Conservation (phyloP, 2,329 filamentous ascomycete species). For the Verticillium zaregamsianum region DNA sequence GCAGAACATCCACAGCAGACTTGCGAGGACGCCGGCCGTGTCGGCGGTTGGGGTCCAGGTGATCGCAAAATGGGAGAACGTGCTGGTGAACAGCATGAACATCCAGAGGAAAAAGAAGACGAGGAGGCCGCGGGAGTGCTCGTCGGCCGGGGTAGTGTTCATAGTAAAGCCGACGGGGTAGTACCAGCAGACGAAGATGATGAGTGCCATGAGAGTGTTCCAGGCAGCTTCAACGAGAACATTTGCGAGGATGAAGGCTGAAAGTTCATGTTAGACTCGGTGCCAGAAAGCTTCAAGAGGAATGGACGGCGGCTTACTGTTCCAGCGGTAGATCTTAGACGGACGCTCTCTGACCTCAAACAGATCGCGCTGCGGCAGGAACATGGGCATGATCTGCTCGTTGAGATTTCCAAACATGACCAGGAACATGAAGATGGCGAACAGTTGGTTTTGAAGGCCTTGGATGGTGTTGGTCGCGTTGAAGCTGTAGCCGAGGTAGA, state of each 20-base stretch:
- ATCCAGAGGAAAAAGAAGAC: slow-evolving; percentile 62
- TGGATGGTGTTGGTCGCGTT: slow-evolving; percentile 51
- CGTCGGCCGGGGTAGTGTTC: slow-evolving; percentile 38
- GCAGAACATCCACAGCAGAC: slow-evolving; percentile 59
- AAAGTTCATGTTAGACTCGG: no score
- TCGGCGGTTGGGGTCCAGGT: slow-evolving; percentile 63
- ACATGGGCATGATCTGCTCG: slow-evolving; percentile 65
- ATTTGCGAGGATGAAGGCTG: slow-evolving; percentile 53
- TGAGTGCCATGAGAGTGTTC: slow-evolving; percentile 58
- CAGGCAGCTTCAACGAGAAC: slow-evolving; percentile 68
- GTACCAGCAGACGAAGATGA: slow-evolving; percentile 66
- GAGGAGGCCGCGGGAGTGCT: slow-evolving; percentile 54
- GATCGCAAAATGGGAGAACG: slow-evolving; percentile 62
- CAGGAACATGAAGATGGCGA: slow-evolving; percentile 62
- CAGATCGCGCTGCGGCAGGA: slow-evolving; percentile 60
- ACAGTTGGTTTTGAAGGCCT: slow-evolving; percentile 65
- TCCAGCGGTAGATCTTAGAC: slow-evolving; percentile 51
- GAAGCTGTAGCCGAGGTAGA: slow-evolving; percentile 68
- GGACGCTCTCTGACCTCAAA: slow-evolving; percentile 67
- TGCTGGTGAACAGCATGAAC: slow-evolving; percentile 64
- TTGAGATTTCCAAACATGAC: slow-evolving; percentile 61
- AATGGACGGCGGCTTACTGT: not conserved
- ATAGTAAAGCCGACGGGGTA: slow-evolving; percentile 63
- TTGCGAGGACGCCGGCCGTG: slow-evolving; percentile 62
- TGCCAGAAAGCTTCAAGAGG: not conserved